Base-by-base conservation (phyloP, 2,329 filamentous ascomycete species). In the Chalaropsis thielavioides region DNA sequence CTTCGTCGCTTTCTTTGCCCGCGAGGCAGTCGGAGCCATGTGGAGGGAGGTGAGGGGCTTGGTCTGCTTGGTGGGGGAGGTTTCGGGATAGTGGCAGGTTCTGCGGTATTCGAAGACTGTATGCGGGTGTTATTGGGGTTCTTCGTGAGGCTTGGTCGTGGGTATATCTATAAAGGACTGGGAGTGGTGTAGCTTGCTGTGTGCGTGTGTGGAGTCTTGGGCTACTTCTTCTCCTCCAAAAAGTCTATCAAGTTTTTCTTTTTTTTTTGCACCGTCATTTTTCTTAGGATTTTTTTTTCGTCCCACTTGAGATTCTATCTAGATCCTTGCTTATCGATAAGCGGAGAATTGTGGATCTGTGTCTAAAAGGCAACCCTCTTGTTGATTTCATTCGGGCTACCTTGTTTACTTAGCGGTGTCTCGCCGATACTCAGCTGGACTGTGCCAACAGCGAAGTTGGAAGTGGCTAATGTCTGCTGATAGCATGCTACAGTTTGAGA, bases 21-120 rank as follows among this genome's bases (percentile, higher is more conserved):
- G 62, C 15, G 65, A 56, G 27, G 62, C 49, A 54, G 72, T 76
- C 38, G 76, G 76, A 67, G 76, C 76, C 76, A 78, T 78, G 65
- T 66, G 61, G 56, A 56, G 10, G 40, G 15, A 24, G 22, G n/a
- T 43, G 35, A 41, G 62, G 24, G 35, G 65, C 40, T 43, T 59
- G 19, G 40, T 54, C n/a, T 38, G 11, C 10, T 15, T 58, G 31
- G 44, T 35, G 15, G 27, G 19, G 15, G 13, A 43, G 19, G 8
- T 17, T 17, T 27, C 24, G 27, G 10, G 15, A 31, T n/a, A 24
- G 24, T 1, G 13, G 6, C 7, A 8, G 27, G 8, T 31, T 8
- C 15, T 44, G 41, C 41, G 41, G 31, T 35, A 35, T 7, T 35
- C 3, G 3, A 7, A 3, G 31, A 7, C 7, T 35, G 31, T 35